phyloP scores from a whole-genome alignment of 768 basidiomycete genomes.

The Leccinum boreale region DNA sequence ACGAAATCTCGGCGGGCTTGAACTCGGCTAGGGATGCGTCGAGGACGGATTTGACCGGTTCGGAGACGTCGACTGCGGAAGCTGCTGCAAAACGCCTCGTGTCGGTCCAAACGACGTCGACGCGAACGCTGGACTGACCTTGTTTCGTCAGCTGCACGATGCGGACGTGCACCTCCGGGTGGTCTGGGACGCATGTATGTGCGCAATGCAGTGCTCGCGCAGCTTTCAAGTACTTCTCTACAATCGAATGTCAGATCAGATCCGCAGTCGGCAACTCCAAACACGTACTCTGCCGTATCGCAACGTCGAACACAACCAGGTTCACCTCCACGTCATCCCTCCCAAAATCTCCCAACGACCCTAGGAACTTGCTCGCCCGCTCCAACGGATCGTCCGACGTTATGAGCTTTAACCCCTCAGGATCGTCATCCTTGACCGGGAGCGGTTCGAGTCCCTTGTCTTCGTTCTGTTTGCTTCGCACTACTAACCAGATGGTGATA shows the following conservation, averaged over 20 bases:
- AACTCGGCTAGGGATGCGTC: slow-evolving; percentile 45
- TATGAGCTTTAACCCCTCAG: slow-evolving; percentile 73
- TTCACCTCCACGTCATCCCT: slow-evolving; percentile 63
- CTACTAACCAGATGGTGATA: slow-evolving; percentile 16
- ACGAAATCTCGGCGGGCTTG: slow-evolving; percentile 52
- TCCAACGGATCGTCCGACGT: slow-evolving; percentile 64
- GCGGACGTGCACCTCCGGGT: slow-evolving; percentile 71
- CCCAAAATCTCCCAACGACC: slow-evolving; percentile 55
- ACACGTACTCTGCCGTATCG: slow-evolving; percentile 69
- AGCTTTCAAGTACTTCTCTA: slow-evolving; percentile 83
- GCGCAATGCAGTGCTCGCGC: slow-evolving; percentile 62
- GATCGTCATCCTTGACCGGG: slow-evolving; percentile 73
- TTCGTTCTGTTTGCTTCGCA: slow-evolving; percentile 40
- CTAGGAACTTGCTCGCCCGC: slow-evolving; percentile 67
- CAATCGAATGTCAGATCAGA: background rate
- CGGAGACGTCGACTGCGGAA: slow-evolving; percentile 41
- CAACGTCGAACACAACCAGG: slow-evolving; percentile 76
- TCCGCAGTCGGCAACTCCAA: background rate
- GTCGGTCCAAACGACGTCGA: background rate
- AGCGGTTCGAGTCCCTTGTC: slow-evolving; percentile 68
- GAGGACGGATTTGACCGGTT: slow-evolving; percentile 49
- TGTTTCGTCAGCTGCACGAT: slow-evolving; percentile 58
- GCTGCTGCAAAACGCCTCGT: slow-evolving; percentile 37
- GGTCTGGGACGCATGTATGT: slow-evolving; percentile 45
- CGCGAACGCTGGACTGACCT: slow-evolving; percentile 35